These are phyloP conservation scores for Lactarius trivialis DNA, from an alignment of 768 basidiomycete genomes.

Conservation along the genomic window DNA sequence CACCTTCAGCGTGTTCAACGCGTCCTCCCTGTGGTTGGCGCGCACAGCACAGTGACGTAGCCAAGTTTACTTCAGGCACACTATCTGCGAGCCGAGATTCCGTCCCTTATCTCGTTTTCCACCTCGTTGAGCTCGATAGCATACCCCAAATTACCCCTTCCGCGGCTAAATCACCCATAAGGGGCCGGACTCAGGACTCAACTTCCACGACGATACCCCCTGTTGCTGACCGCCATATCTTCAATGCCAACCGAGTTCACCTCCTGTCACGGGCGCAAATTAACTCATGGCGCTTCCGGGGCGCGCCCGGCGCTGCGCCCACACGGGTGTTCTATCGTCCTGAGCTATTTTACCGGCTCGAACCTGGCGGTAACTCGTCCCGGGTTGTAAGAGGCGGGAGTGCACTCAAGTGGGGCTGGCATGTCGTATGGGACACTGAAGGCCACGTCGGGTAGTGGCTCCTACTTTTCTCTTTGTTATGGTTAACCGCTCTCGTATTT, in stretches of 20 bases:
- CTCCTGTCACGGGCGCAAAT: conserved; percentile 56
- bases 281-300: conserved; percentile 37
- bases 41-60: conserved; percentile 30
- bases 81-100: background rate
- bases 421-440: conserved; percentile 19
- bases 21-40: conserved; percentile 36
- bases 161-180: background rate
- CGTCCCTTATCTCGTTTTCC: conserved; percentile 15
- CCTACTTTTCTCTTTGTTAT: background rate
- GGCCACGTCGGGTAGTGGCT: conserved; percentile 1
- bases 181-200: conserved; percentile 3
- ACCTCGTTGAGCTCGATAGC: conserved; percentile 10
- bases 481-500: background rate
- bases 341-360: conserved; percentile 17
- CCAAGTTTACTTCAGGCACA: conserved; percentile 8
- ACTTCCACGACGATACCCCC: conserved; percentile 13
- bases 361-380: conserved; percentile 3
- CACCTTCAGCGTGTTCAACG: conserved; percentile 40
- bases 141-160: background rate
- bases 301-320: conserved; percentile 39
- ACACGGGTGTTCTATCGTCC: conserved; percentile 12
- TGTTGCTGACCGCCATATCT: conserved; percentile 42
- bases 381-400: conserved; percentile 10
- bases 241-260: conserved; percentile 53
- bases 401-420: conserved; percentile 22